phyloP scores from a whole-genome alignment of 495 filamentous ascomycete species.

The Sabuloglossum arenarium region DNA sequence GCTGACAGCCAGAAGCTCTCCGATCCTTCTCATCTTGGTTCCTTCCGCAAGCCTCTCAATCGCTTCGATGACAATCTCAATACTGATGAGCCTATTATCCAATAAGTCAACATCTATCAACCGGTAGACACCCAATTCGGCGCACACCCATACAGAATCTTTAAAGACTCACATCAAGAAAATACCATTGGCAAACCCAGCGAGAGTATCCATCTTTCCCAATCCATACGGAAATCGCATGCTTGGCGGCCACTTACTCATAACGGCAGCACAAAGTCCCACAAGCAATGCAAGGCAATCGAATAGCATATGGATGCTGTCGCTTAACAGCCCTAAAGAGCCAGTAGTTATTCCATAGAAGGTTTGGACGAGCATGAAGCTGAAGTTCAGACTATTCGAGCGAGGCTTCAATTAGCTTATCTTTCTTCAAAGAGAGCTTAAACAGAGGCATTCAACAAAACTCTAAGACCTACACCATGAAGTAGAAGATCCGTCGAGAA shows the following conservation, averaged over 20 bases:
- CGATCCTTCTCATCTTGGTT: conserved; percentile 58
- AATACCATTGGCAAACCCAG: conserved; percentile 90
- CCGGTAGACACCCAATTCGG: neutral
- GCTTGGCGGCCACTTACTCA: conserved; percentile 91
- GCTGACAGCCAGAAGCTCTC: conserved; percentile 76
- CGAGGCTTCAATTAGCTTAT: conserved; percentile 6
- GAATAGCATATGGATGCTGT: conserved; percentile 99
- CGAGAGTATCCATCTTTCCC: conserved; percentile 89
- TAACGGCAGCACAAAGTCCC: conserved; percentile 83
- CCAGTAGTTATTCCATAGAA: conserved; percentile 85
- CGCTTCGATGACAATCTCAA: conserved; percentile 93
- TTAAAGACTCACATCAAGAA: conserved; percentile 57
- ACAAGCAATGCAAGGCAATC: conserved; percentile 87
- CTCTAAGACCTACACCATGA: conserved; percentile 50
- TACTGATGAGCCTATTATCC: conserved; percentile 59
- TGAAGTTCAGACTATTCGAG: conserved; percentile 57
- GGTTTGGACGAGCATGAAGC: conserved; percentile 87
- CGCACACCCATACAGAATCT: neutral
- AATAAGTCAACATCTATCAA: conserved; percentile 1
- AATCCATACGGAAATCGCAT: conserved; percentile 82
- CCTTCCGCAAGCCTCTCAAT: conserved; percentile 68
- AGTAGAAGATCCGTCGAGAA: conserved; percentile 91
- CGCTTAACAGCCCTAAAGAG: conserved; percentile 80
- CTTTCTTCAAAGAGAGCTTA: neutral
- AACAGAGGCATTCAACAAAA: neutral